Evolutionary conservation across 2,329 filamentous ascomycete genomes (phyloP), one percentile per base, ranked within the genome.

Genomic region (Fusarium mangiferae): DNA sequence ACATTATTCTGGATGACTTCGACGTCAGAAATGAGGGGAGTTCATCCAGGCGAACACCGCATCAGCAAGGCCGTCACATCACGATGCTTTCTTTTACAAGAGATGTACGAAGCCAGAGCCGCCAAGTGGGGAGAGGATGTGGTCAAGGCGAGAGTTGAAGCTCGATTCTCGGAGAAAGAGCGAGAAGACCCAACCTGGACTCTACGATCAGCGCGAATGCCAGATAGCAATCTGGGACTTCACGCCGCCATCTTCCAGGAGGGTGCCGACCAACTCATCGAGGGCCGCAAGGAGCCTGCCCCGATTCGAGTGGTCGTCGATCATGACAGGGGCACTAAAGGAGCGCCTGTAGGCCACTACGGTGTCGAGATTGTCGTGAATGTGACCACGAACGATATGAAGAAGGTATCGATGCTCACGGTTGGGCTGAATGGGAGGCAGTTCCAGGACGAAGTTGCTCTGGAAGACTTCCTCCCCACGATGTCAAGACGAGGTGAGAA

Each of bases 81-180:
- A 17, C 87, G 92, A 36, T 92, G 90, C 69, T 93, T 97, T 78
- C 82, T 92, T 45, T 87, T 97, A 3, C 89, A 92, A 57, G 93
- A 94, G 59, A 84, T 89, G 13, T 96, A 96, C 77, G 93, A 97
- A 79, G 91, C 91, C 33, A 95, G 92, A 80, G 94, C 93, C 3
- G 85, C 87, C 24, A 93, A 92, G 69, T 91, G 94, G 82, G 90
- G 91, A 35, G 96, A 98, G 82, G 96, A 98, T 73, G 87, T 98
- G 18, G 90, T 91, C 54, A 97, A 96, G 83, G 95, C 95, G 14
- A 91, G 92, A 73, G 90, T 98, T 20, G 96, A 98, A 82, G 93
- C 91, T 11, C 90, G 95, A 17, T 98, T 97, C 78, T 85, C 93
- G 1, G 95, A 98, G 80, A 81, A 85, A n/a, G 94, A 98, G 83